phyloP scores from a whole-genome alignment of 768 basidiomycete species.

The Suillus weaverae region DNA sequence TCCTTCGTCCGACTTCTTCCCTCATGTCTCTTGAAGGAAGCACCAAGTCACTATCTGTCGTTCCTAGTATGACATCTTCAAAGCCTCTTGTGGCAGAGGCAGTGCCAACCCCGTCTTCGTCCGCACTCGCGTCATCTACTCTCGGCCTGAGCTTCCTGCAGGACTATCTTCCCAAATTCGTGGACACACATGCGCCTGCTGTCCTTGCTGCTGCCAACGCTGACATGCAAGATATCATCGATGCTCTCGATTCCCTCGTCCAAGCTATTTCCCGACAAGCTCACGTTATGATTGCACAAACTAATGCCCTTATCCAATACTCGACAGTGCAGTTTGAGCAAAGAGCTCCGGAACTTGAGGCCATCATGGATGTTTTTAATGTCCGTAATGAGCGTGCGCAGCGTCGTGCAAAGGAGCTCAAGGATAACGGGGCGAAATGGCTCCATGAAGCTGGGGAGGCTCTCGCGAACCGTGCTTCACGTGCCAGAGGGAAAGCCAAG shows the following conservation, averaged over 20 bases:
- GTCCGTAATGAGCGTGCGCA: constrained; percentile 53
- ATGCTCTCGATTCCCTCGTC: constrained; percentile 59
- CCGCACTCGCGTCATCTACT: constrained; percentile 18
- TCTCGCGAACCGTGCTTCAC: constrained; percentile 40
- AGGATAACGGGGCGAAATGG: constrained; percentile 47
- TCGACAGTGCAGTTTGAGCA: constrained; percentile 40
- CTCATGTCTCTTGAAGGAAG: constrained; percentile 19
- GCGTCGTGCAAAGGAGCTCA: constrained; percentile 53
- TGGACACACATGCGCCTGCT: constrained; percentile 49
- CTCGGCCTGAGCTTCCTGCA: constrained; percentile 41
- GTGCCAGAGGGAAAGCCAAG: constrained; percentile 45
- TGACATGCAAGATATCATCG: constrained; percentile 57
- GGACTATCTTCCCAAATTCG: constrained; percentile 47
- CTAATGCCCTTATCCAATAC: constrained; percentile 43
- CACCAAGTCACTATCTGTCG: constrained; percentile 32
- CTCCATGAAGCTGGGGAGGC: constrained; percentile 43
- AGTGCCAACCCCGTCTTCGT: constrained; percentile 17
- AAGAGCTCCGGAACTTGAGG: constrained; percentile 37
- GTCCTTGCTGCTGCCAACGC: constrained; percentile 44
- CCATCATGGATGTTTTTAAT: constrained; percentile 41
- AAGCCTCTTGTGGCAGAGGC: background rate
- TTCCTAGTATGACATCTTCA: constrained; percentile 20
- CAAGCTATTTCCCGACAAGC: constrained; percentile 50
- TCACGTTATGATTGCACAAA: constrained; percentile 27
- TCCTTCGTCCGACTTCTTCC: constrained; percentile 36